Evolutionary conservation across 1,284 basidiomycete species (phyloP), one percentile per base, ranked within the genome.

Genomic region (Cerioporus squamosus): DNA sequence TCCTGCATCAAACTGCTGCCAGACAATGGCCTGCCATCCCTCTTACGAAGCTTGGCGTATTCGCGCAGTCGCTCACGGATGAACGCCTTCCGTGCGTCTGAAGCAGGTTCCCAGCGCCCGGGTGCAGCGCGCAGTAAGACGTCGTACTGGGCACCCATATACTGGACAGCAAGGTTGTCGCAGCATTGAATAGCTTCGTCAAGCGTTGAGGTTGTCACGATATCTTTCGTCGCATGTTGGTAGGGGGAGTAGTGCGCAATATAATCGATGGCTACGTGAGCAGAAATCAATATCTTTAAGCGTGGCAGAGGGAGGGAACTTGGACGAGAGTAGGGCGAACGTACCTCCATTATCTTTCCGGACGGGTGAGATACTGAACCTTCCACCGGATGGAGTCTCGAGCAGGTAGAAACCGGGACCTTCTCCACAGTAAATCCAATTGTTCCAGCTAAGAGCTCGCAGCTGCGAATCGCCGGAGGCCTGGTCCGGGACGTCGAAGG

Each of bases 371-470:
- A 36, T 14, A 17, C 17, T 33, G 44, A 39, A 70, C 77, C 62
- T 22, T 79, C 81, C 70, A 71, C 33, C 33, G 15, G 33, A 36
- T 4, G 33, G 33, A 36, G 33, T 81, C 73, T 95, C 91, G 1
- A 98, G 79, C 9, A 97, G 82, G 70, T 91, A 94, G 8, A 84
- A 73, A 22, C 87, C 81, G 3, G 14, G 33, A 15, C 33, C 33
- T 36, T 79, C 79, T 0, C 95, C 94, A 65, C 92, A 95, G 9
- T 87, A 85, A 4, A 97, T 90, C 95, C 95, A 95, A 0, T 88
- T 83, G 65, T 84, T 72, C 44, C 67, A 66, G 64, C 84, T 86
- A 53, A 88, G 53, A 49, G 72, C 73, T 5, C 70, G 63, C 23
- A 89, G 75, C 60, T 88, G 79, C 39, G 85, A 80, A 50, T 81